Base-by-base conservation (phyloP, 2,329 filamentous ascomycete genomes). In the Colletotrichum sp. region DNA sequence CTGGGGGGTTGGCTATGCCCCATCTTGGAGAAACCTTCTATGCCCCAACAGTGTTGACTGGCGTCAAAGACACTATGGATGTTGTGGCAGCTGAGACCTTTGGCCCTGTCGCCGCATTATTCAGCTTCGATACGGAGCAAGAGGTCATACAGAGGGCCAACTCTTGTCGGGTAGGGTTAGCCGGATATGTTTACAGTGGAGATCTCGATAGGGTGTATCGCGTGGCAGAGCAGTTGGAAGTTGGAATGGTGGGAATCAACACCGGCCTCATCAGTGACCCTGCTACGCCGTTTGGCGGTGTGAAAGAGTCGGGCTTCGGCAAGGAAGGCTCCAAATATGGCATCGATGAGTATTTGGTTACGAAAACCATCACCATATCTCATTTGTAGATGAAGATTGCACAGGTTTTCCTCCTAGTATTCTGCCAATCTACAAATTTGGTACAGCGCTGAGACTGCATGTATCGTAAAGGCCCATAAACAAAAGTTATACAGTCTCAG, bases 71-170 rank as follows among this genome's bases (percentile, higher is more conserved):
- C 74, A 92, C 96, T 55, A 99, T 99, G 97, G 90, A 91, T 75
- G 90, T 99, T 79, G 93, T 95, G 6, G 88, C 88, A 2, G 96
- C 99, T 85, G 97, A 99, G 88, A 99, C 96, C 0, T 99, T 99
- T 83, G 97, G 97, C 0, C 97, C 97, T 4, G 94, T 99, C 0
- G 96, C 96, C 0, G 96, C 95, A 1, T 86, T 99, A 15, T 98
- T 98, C 88, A 90, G 92, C 64, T 99, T 99, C 82, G 91, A 95
- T 62, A 95, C 93, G 0, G 97, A 99, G 86, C 93, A 94, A 68
- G 96, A 99, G 81, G 97, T 98, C 7, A 92, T 98, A 28, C 88
- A 91, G 77, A 86, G 96, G 79, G 96, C 97, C 6, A 99, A 99
- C 85, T 85, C 88, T 55, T 89, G 95, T 2, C 93, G 96, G 68